A percentile compares a stretch with the other conserved stretches of the same genome.
phyloP scores from a whole-genome alignment of 306 rosid genomes.

The Trifolium dubium region DNA sequence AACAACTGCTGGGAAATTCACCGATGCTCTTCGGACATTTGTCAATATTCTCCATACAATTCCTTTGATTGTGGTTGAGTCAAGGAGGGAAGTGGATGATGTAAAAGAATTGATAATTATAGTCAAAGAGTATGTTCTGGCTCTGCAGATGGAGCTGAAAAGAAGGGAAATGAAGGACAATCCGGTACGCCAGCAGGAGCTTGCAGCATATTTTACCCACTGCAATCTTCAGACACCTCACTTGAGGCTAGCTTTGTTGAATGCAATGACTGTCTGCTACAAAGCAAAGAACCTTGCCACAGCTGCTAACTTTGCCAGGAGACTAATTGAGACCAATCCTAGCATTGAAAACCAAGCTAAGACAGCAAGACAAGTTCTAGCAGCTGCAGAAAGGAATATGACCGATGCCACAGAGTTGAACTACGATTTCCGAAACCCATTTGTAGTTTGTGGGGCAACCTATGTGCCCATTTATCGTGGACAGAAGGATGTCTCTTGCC shows the following conservation, averaged over 20 bases:
- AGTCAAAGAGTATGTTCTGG: constrained; percentile 86
- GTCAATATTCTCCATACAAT: constrained; percentile 74
- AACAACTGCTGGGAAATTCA: constrained; percentile 78
- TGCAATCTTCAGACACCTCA: constrained; percentile 93
- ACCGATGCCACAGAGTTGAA: constrained; percentile 71
- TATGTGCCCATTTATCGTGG: constrained; percentile 89
- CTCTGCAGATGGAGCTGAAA: constrained; percentile 78
- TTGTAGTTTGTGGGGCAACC: constrained; percentile 88
- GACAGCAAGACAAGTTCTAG: constrained; percentile 86
- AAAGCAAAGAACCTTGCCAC: constrained; percentile 86
- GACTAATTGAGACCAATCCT: constrained; percentile 89
- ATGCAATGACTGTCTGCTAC: constrained; percentile 75
- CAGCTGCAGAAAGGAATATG: constrained; percentile 92
- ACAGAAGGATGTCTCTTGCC: constrained; percentile 86
- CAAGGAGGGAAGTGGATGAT: constrained; percentile 95
- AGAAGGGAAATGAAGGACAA: constrained; percentile 74
- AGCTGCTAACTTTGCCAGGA: constrained; percentile 83
- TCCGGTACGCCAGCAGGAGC: constrained; percentile 84
- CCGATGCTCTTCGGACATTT: constrained; percentile 73
- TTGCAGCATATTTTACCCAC: constrained; percentile 95
- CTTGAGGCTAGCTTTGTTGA: constrained; percentile 81
- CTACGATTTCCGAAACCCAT: constrained; percentile 91
- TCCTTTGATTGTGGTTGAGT: constrained; percentile 82
- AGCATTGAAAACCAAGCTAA: constrained; percentile 77
- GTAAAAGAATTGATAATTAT: constrained; percentile 82